A percentile compares a stretch with the other conserved stretches of the same genome.
Evolutionary conservation across 1,139 yeast genomes (phyloP).

Genomic region (Pichia terricola): DNA sequence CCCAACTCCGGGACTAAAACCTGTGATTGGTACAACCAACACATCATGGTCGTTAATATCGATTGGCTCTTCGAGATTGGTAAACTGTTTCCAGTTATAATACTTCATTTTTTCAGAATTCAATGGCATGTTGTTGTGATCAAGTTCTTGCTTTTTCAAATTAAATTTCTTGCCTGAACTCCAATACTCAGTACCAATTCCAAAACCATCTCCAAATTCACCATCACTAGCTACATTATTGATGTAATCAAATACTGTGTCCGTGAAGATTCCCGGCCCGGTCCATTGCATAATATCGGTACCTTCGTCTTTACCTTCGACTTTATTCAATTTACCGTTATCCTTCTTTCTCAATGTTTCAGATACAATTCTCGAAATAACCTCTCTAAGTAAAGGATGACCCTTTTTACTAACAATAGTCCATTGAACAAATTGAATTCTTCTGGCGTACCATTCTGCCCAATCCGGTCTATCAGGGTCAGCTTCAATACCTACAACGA

Average conservation of each 20-base stretch:
- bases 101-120: slow-evolving; percentile 15
- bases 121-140: slow-evolving; percentile 16
- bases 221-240: slow-evolving; percentile 29
- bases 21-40: slow-evolving; percentile 70
- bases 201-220: slow-evolving; percentile 22
- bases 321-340: slow-evolving; percentile 16
- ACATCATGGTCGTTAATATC: slow-evolving; percentile 55
- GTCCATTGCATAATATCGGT: slow-evolving; percentile 75
- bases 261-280: slow-evolving; percentile 77
- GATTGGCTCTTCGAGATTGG: slow-evolving; percentile 55
- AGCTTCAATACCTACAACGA: slow-evolving; percentile 70
- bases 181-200: slow-evolving; percentile 24
- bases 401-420: slow-evolving; percentile 62
- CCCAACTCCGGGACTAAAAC: slow-evolving; percentile 76
- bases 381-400: slow-evolving; percentile 64
- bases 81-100: slow-evolving; percentile 52
- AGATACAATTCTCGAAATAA: slow-evolving; percentile 57
- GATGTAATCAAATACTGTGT: slow-evolving; percentile 56
- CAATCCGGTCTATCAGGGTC: slow-evolving; percentile 67
- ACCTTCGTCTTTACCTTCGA: slow-evolving; percentile 40
- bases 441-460: slow-evolving; percentile 63
- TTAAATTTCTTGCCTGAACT: slow-evolving; percentile 13
- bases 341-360: slow-evolving; percentile 39
- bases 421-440: slow-evolving; percentile 78
- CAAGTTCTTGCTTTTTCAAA: slow-evolving; percentile 16